phyloP scores from a whole-genome alignment of 1,284 basidiomycete genomes.

The Schizopora paradoxa region DNA sequence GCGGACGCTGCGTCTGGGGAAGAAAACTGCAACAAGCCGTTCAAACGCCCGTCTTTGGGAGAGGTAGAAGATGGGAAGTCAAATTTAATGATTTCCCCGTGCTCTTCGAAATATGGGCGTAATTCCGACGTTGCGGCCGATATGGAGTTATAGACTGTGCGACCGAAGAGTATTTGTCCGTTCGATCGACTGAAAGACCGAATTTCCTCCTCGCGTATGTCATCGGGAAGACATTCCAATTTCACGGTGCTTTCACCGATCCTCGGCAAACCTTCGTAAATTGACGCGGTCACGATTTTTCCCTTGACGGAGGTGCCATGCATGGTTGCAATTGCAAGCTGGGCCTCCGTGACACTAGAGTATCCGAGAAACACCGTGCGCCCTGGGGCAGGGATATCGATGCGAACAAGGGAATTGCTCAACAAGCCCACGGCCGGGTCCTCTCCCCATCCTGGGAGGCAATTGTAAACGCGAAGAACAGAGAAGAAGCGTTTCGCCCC shows the following conservation, averaged over 20 bases:
- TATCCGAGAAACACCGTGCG: constrained; percentile 9
- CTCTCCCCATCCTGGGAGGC: neutral
- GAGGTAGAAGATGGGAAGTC: neutral
- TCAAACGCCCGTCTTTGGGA: constrained; percentile 10
- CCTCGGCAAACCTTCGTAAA: constrained; percentile 7
- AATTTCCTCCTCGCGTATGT: constrained; percentile 5
- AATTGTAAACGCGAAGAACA: constrained; percentile 8
- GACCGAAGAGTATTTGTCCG: constrained; percentile 1
- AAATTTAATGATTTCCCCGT: constrained; percentile 11
- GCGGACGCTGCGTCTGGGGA: constrained; percentile 4
- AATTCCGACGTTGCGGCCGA: constrained; percentile 1
- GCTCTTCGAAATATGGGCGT: constrained; percentile 7
- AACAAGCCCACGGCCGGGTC: constrained; percentile 7
- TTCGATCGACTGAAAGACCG: neutral
- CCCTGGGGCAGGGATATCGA: constrained; percentile 16
- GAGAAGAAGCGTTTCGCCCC: constrained; percentile 1
- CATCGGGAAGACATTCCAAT: constrained; percentile 13
- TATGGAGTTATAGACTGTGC: constrained; percentile 6
- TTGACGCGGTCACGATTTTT: constrained; percentile 6
- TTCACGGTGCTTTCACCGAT: constrained; percentile 10
- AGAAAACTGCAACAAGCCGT: constrained; percentile 5
- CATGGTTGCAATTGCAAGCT: neutral
- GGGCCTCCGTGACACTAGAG: constrained; percentile 6
- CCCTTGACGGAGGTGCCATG: constrained; percentile 8
- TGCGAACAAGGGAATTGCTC: constrained; percentile 3